A percentile compares a stretch with the other conserved stretches of the same genome.
phyloP scores from a whole-genome alignment of 2,329 filamentous ascomycete genomes.

The Orbilia oligospora region DNA sequence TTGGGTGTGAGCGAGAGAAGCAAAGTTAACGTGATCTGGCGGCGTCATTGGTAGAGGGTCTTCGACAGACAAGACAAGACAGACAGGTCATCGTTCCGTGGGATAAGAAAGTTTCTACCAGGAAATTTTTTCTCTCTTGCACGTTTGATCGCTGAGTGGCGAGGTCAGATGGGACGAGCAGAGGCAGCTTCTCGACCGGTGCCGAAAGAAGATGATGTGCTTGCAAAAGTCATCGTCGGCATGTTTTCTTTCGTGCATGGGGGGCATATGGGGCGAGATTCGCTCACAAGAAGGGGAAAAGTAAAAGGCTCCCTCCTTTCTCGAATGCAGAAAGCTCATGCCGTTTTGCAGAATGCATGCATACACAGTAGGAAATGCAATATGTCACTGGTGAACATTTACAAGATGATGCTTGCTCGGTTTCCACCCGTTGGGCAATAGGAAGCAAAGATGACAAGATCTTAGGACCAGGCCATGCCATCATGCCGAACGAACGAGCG shows the following conservation, averaged over 20 bases:
- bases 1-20: constrained; percentile 31
- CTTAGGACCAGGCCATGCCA: constrained; percentile 21
- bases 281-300: constrained; percentile 11
- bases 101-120: constrained; percentile 49
- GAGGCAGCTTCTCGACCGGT: constrained; percentile 15
- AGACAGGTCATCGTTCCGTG: constrained; percentile 53
- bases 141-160: constrained; percentile 39
- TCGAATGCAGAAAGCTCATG: constrained; percentile 52
- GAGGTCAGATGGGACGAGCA: constrained; percentile 46
- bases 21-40: constrained; percentile 59
- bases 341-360: constrained; percentile 60
- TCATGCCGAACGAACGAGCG: constrained; percentile 23
- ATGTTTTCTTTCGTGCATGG: constrained; percentile 25
- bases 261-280: constrained; percentile 22
- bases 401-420: constrained; percentile 36
- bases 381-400: constrained; percentile 57
- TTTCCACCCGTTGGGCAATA: constrained; percentile 32
- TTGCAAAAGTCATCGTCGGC: constrained; percentile 53
- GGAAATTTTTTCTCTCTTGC: constrained; percentile 34
- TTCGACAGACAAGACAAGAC: constrained; percentile 24
- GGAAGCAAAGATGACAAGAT: constrained; percentile 46
- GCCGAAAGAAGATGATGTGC: constrained; percentile 40
- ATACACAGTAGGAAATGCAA: constrained; percentile 43
- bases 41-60: constrained; percentile 50
- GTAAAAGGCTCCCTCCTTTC: constrained; percentile 31